phyloP scores from a whole-genome alignment of 108 stramenopile species.

The Hondaea fermentalgiana region DNA sequence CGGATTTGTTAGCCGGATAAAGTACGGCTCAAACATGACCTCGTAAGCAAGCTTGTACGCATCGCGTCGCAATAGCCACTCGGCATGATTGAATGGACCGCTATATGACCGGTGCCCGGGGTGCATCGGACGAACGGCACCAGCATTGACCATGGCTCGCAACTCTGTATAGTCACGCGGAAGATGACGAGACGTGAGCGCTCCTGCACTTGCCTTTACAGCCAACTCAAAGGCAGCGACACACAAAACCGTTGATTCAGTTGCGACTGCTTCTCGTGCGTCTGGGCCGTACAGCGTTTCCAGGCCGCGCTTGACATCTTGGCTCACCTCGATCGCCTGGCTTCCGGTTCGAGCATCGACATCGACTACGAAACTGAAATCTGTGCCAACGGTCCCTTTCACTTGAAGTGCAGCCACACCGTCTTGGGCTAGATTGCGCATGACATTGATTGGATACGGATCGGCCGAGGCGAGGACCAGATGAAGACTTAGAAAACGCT shows the following conservation, averaged over 20 bases:
- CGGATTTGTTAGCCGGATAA: background rate
- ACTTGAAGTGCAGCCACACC: background rate
- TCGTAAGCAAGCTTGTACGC: background rate
- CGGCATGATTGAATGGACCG: background rate
- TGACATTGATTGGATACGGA: background rate
- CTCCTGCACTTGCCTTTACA: background rate
- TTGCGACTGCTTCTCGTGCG: background rate
- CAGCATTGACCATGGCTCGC: background rate
- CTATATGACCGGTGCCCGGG: background rate
- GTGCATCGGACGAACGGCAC: background rate
- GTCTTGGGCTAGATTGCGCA: background rate
- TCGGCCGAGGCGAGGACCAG: background rate
- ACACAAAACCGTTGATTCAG: background rate
- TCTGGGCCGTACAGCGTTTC: background rate
- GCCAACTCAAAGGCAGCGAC: background rate
- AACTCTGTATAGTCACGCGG: background rate
- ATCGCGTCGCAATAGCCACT: background rate
- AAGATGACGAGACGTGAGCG: background rate
- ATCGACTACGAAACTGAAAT: background rate
- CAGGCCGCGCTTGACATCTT: background rate
- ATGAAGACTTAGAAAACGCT: background rate
- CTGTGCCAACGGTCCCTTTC: background rate
- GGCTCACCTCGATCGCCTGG: background rate
- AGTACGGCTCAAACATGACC: slow-evolving; percentile 20
- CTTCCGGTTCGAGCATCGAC: background rate